Evolutionary conservation across 768 basidiomycete genomes (phyloP), one percentile per base, ranked within the genome.

Genomic region (Ephemerocybe angulata): DNA sequence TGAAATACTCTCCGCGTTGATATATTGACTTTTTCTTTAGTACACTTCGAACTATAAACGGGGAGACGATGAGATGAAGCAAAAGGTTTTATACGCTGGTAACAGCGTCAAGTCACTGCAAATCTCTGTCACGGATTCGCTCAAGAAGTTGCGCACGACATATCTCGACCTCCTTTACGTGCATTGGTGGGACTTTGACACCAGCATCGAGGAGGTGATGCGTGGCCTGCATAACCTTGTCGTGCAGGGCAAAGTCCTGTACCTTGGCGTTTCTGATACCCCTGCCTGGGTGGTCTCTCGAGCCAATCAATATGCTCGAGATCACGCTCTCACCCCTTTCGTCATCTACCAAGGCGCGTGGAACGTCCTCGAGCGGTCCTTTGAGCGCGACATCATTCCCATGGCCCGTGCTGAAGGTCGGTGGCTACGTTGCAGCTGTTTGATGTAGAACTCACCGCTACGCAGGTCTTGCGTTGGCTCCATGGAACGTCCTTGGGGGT

Each of bases 171-270:
- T 58, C 17, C 43, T 78, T 13, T 77, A 78, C 60, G 37, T 76
- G 4, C 75, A 78, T 50, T 76, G 68, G 66, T 80, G 81, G 81
- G 82, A 84, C 61, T 79, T 69, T 52, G 63, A 69, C 5, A 79
- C 77, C 19, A 67, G 72, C 11, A 70, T 85, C 47, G 76, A 80
- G 61, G 83, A 86, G 64, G 66, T 84, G 38, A 82, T 85, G 81
- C 72, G 75, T 37, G 65, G 71, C 7, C 67, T 86, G 6, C 79
- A 85, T 57, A 66, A 72, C 19, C 72, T 85, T 30, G 78, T 85
- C 31, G 65, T 63, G 7, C 61, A 70, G 29, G 77, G 82, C 17
- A 82, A 84, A 58, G 80, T 83, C 3, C 62, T 78, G 4, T 79
- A 79, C 59, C 64, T 72, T 12, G 75, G 76, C 13, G 59, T 72